Evolutionary conservation across 805 yeast genomes (phyloP).

Genomic region (Candida nanaspora): DNA sequence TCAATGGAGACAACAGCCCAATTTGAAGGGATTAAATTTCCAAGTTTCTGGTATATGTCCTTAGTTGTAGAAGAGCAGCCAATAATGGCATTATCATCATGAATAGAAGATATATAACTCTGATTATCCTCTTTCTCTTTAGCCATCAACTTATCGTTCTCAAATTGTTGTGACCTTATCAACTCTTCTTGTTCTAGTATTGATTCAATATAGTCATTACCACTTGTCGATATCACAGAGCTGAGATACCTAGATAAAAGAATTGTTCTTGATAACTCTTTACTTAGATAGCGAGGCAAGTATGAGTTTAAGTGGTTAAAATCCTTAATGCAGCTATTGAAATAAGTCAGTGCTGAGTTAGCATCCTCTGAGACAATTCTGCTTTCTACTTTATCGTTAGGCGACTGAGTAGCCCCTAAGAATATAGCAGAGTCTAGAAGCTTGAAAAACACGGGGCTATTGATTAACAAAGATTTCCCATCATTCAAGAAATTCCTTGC

Average conservation of each 20-base stretch:
- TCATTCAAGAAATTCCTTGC: constrained; percentile 15
- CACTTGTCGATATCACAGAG: background rate
- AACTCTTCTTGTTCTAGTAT: background rate
- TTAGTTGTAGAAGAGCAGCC: too few relatives aligned
- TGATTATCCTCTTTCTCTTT: background rate
- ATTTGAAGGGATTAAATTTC: constrained; percentile 29
- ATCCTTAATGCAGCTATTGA: background rate
- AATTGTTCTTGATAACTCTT: background rate
- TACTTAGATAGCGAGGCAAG: background rate
- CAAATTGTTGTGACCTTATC: background rate
- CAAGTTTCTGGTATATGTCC: constrained; percentile 4
- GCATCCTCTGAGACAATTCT: background rate
- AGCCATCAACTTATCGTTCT: background rate
- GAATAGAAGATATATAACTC: background rate
- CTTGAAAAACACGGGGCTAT: constrained; percentile 43
- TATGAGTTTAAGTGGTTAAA: background rate
- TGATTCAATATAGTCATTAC: background rate
- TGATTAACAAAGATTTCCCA: constrained; percentile 25
- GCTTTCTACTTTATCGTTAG: too few relatives aligned
- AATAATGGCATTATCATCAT: too few relatives aligned
- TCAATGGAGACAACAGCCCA: constrained; percentile 63
- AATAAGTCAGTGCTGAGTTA: background rate
- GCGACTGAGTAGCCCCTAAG: constrained; percentile 32
- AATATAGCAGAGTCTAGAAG: constrained; percentile 44
- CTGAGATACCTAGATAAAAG: background rate